A percentile compares a stretch with the other conserved stretches of the same genome.
phyloP scores from a whole-genome alignment of 192 early-diverging fungal species.

The Coemansia sp. region DNA sequence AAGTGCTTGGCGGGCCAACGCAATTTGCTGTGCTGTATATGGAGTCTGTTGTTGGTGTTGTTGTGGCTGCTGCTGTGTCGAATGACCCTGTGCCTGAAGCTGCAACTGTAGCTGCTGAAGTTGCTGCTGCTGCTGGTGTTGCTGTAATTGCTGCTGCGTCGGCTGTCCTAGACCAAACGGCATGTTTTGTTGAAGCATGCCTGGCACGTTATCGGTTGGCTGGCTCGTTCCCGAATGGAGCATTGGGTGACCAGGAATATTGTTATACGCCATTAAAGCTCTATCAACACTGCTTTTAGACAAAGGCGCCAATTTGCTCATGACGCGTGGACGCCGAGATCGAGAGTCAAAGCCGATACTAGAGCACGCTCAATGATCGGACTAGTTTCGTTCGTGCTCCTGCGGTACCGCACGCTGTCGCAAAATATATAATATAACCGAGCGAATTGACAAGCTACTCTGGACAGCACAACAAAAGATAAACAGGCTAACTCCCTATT shows the following conservation, averaged over 20 bases:
- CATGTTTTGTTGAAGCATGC: conserved; percentile 31
- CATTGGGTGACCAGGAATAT: conserved; percentile 35
- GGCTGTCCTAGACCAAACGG: conserved; percentile 17
- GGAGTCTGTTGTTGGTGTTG: conserved; percentile 22
- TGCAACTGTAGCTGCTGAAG: conserved; percentile 23
- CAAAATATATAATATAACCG: not conserved
- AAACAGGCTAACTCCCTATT: not conserved
- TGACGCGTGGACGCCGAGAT: conserved; percentile 14
- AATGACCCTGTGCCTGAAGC: conserved; percentile 26
- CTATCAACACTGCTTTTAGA: conserved; percentile 39
- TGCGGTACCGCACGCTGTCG: not conserved
- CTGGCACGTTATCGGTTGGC: conserved; percentile 10
- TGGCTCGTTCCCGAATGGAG: conserved; percentile 25
- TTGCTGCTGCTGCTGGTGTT: conserved; percentile 10
- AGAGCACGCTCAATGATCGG: conserved; percentile 6
- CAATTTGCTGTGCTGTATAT: conserved; percentile 31
- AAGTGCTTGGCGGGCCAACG: conserved; percentile 32
- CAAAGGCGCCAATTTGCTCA: conserved; percentile 43
- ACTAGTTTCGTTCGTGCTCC: not conserved
- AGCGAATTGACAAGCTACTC: not conserved
- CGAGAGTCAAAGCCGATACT: conserved; percentile 6
- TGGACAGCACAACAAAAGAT: not conserved
- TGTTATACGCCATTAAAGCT: conserved; percentile 47
- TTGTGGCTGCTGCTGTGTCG: conserved; percentile 20
- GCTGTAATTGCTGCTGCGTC: conserved; percentile 17